These are phyloP conservation scores for Protomyces inundatus DNA, from an alignment of 1,139 yeast genomes.

Conservation along the genomic window DNA sequence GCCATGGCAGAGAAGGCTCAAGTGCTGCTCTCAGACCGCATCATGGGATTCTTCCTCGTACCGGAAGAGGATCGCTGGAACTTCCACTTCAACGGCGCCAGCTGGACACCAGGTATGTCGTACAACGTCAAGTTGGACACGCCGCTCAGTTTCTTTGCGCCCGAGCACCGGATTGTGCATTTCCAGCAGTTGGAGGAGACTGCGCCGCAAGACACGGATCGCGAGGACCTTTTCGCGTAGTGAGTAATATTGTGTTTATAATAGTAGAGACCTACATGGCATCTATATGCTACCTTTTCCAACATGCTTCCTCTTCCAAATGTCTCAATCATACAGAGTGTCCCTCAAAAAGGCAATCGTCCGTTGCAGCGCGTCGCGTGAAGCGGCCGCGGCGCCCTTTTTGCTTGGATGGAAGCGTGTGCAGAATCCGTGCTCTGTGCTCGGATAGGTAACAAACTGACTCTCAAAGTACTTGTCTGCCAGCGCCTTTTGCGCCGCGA, in stretches of 20 bases:
- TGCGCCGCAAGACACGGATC: slow-evolving; percentile 21
- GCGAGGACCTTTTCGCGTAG: slow-evolving; percentile 21
- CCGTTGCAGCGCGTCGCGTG: slow-evolving; percentile 12
- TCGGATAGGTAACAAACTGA: slow-evolving; percentile 21
- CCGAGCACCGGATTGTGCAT: slow-evolving; percentile 81
- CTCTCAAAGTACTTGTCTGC: slow-evolving; percentile 15
- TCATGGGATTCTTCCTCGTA: slow-evolving; percentile 77
- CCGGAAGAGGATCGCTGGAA: slow-evolving; percentile 89
- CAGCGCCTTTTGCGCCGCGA: slow-evolving; percentile 17
- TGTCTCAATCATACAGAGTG: slow-evolving; percentile 13
- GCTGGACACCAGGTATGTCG: slow-evolving; percentile 61
- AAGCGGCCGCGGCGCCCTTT: slow-evolving; percentile 23
- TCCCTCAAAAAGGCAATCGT: slow-evolving; percentile 15
- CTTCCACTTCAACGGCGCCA: slow-evolving; percentile 79
- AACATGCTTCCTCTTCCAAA: neutral
- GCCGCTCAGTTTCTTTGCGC: slow-evolving; percentile 80
- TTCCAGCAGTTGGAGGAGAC: slow-evolving; percentile 45
- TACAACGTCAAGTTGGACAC: slow-evolving; percentile 66
- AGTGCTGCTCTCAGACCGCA: slow-evolving; percentile 65
- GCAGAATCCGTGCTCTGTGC: slow-evolving; percentile 24
- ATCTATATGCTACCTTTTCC: neutral
- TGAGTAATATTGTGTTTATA: neutral
- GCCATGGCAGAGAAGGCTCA: slow-evolving; percentile 61
- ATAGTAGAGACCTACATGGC: neutral
- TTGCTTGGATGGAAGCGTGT: slow-evolving; percentile 24